Percentiles rank a stretch among this genome's conserved stretches.
Evolutionary conservation across 2,329 filamentous ascomycete species (phyloP).

Genomic region (Cadophora luteo-olivacea): DNA sequence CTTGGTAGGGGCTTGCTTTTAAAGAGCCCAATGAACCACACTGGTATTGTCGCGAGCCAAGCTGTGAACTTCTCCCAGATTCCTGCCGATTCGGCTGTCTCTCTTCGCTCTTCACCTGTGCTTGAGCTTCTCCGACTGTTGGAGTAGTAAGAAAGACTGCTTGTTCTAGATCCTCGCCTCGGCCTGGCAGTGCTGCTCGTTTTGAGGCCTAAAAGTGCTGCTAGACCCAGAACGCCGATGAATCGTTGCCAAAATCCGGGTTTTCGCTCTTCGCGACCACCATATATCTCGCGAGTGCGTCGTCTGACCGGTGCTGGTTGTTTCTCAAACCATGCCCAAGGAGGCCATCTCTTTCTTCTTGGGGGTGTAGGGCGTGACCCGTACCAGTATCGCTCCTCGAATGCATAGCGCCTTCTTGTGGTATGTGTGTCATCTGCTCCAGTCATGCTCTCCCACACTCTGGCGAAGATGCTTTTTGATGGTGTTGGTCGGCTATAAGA

Average conservation of each 20-base stretch:
- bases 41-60: background rate
- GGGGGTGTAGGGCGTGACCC: background rate
- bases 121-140: background rate
- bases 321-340: conserved; percentile 12
- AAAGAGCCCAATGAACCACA: background rate
- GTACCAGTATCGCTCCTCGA: conserved; percentile 7
- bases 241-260: background rate
- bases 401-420: background rate
- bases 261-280: background rate
- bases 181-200: background rate
- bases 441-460: background rate
- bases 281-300: conserved; percentile 1
- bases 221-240: background rate
- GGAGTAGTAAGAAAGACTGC: background rate
- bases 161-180: background rate
- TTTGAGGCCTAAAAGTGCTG: background rate
- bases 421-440: background rate
- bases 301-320: background rate
- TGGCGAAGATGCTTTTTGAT: background rate
- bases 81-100: background rate
- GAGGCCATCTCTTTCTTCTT: conserved; percentile 5
- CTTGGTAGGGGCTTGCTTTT: background rate
- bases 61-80: background rate
- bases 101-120: background rate
- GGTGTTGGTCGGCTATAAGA: conserved; percentile 6